A percentile compares a stretch with the other conserved stretches of the same genome.
Conservation (phyloP, 1,284 basidiomycete species). For the Heterobasidion annosum region DNA sequence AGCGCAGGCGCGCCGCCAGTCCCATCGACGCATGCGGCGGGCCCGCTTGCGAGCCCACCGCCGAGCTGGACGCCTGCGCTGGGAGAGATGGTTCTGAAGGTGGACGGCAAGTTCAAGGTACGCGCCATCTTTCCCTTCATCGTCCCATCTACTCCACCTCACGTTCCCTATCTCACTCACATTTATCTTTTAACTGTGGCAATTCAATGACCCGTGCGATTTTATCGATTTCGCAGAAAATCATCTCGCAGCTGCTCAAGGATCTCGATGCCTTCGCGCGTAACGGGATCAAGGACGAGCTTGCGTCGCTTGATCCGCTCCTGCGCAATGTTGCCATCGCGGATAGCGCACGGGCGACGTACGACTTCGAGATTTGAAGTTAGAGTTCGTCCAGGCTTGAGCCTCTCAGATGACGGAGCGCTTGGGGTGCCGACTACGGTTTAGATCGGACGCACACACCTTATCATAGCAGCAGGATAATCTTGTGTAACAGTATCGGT, state of each 20-base stretch:
- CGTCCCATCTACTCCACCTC: neutral
- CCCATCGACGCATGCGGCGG: neutral
- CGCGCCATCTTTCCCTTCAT: slow-evolving; percentile 12
- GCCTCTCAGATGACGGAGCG: no score
- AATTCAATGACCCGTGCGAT: neutral
- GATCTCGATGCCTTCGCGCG: slow-evolving; percentile 77
- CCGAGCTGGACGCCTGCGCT: slow-evolving; percentile 49
- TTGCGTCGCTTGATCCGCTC: slow-evolving; percentile 70
- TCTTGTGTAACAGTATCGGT: neutral
- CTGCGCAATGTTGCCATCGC: slow-evolving; percentile 40
- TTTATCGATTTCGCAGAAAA: slow-evolving; percentile 46
- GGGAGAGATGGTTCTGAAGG: slow-evolving; percentile 71
- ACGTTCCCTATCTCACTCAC: neutral
- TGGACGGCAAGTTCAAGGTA: slow-evolving; percentile 78
- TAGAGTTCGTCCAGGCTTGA: neutral
- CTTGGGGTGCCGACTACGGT: neutral
- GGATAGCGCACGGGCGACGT: slow-evolving; percentile 8
- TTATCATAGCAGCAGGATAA: no score
- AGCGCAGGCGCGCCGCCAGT: neutral
- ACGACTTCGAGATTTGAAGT: slow-evolving; percentile 10
- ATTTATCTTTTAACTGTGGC: neutral
- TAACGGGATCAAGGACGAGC: slow-evolving; percentile 71
- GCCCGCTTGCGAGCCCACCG: slow-evolving; percentile 30
- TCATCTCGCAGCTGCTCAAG: slow-evolving; percentile 64
- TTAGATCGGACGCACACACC: neutral